phyloP scores from a whole-genome alignment of 306 rosid genomes.

The Amphicarpaea edgeworthii region DNA sequence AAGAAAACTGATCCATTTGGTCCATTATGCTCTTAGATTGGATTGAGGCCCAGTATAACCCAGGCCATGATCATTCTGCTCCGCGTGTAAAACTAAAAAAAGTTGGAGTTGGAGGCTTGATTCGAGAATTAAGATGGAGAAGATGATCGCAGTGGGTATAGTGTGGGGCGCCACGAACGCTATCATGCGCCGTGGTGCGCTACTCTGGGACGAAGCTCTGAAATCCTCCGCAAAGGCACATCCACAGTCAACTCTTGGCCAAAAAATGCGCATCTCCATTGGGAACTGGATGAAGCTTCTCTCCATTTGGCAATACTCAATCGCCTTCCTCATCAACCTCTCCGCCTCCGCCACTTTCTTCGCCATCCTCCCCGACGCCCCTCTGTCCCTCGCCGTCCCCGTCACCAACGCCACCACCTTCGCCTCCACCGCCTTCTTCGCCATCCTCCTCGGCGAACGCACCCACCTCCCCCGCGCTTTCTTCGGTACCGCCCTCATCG shows the following conservation, averaged over 20 bases:
- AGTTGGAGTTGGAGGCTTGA: too few relatives aligned
- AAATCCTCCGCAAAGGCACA: slow-evolving; percentile 55
- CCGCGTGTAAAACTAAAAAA: too few relatives aligned
- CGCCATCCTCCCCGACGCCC: slow-evolving; percentile 75
- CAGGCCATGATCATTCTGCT: too few relatives aligned
- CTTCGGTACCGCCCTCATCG: slow-evolving; percentile 75
- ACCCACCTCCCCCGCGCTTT: slow-evolving; percentile 67
- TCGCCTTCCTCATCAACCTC: slow-evolving; percentile 78
- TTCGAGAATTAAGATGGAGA: slow-evolving; percentile 58
- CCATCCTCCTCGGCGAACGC: slow-evolving; percentile 72
- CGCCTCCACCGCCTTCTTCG: slow-evolving; percentile 83
- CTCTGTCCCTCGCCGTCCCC: slow-evolving; percentile 88
- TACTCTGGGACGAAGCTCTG: slow-evolving; percentile 81
- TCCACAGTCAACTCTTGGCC: slow-evolving; percentile 14
- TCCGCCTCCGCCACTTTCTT: slow-evolving; percentile 95
- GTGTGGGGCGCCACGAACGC: slow-evolving; percentile 97
- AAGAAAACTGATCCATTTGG: too few relatives aligned
- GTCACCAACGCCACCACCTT: slow-evolving; percentile 96
- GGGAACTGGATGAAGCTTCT: slow-evolving; percentile 81
- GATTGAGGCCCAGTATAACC: too few relatives aligned
- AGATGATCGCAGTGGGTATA: slow-evolving; percentile 86
- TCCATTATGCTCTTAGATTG: too few relatives aligned
- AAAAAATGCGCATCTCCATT: slow-evolving; percentile 49
- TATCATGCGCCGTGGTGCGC: slow-evolving; percentile 88
- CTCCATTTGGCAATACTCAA: slow-evolving; percentile 80